Evolutionary conservation across 2,329 filamentous ascomycete species (phyloP).

Genomic region (Cercospora janseana): DNA sequence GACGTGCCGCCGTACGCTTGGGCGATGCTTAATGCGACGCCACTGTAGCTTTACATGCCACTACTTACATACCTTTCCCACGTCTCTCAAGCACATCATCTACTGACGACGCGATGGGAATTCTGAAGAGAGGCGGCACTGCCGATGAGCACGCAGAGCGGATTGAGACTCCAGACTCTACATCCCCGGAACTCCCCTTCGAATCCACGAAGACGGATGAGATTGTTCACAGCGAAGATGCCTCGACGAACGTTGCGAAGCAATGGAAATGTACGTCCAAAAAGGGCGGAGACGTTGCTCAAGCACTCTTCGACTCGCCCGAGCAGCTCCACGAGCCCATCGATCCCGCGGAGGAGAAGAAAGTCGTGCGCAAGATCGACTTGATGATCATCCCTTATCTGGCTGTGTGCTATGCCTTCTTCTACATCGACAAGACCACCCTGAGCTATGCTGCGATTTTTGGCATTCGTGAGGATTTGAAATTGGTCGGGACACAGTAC

Average conservation of each 20-base stretch:
- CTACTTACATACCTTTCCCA: neutral
- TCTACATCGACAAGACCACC: constrained; percentile 51
- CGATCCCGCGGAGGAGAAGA: constrained; percentile 49
- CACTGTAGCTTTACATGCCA: neutral
- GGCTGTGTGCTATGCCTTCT: constrained; percentile 40
- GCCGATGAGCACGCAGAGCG: constrained; percentile 17
- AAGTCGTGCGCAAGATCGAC: constrained; percentile 57
- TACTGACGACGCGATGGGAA: constrained; percentile 17
- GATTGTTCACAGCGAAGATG: constrained; percentile 18
- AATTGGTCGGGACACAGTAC: constrained; percentile 58
- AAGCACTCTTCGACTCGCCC: constrained; percentile 50
- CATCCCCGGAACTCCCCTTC: constrained; percentile 10
- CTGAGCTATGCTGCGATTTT: constrained; percentile 65
- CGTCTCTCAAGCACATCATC: neutral
- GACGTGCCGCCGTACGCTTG: neutral
- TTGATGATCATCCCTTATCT: constrained; percentile 57
- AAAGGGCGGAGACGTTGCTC: constrained; percentile 48
- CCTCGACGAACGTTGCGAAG: constrained; percentile 5
- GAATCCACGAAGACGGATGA: constrained; percentile 1
- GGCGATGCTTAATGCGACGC: constrained; percentile 4
- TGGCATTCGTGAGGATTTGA: constrained; percentile 58
- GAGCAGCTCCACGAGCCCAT: constrained; percentile 45
- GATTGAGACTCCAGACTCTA: constrained; percentile 15
- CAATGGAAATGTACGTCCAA: constrained; percentile 33
- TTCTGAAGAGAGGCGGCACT: constrained; percentile 23